phyloP scores from a whole-genome alignment of 129 eudicot genomes.

The Flaveria ramosissima region DNA sequence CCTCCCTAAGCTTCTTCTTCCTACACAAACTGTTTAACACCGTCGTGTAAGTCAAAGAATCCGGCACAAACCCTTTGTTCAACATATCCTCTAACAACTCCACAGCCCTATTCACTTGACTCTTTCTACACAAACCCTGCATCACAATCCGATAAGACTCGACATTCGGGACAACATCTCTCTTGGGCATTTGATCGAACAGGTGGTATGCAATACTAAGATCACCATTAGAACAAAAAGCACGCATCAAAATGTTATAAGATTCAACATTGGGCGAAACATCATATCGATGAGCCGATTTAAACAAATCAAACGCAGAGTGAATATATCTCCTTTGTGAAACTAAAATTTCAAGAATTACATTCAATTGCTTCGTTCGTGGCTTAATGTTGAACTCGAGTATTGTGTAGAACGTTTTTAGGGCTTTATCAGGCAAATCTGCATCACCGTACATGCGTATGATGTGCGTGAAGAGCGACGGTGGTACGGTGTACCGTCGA shows the following conservation, averaged over 20 bases:
- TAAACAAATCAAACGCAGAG: conserved; percentile 64
- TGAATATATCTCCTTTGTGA: conserved; percentile 43
- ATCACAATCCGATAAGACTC: conserved; percentile 72
- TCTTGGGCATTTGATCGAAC: conserved; percentile 74
- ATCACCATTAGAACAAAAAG: conserved; percentile 54
- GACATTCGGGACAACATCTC: conserved; percentile 66
- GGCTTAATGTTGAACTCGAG: conserved; percentile 68
- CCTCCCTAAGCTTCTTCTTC: conserved; percentile 86
- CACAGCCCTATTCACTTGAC: conserved; percentile 78
- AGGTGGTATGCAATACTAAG: conserved; percentile 68
- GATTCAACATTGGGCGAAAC: conserved; percentile 59
- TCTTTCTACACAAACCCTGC: conserved; percentile 84
- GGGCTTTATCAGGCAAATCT: conserved; percentile 64
- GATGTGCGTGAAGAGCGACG: conserved; percentile 66
- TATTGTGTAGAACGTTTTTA: conserved; percentile 62
- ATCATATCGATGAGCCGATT: conserved; percentile 51
- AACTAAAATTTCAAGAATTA: conserved; percentile 53
- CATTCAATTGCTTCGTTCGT: conserved; percentile 52
- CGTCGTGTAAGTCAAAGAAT: conserved; percentile 59
- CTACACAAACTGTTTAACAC: conserved; percentile 83
- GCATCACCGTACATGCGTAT: conserved; percentile 70
- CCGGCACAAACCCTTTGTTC: conserved; percentile 88
- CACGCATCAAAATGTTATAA: conserved; percentile 75
- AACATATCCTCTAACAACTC: conserved; percentile 84
- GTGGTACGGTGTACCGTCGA: conserved; percentile 38